These are phyloP conservation scores for Debaryomycetaceae sp. DNA, from an alignment of 1,139 yeast species.

Conservation along the genomic window DNA sequence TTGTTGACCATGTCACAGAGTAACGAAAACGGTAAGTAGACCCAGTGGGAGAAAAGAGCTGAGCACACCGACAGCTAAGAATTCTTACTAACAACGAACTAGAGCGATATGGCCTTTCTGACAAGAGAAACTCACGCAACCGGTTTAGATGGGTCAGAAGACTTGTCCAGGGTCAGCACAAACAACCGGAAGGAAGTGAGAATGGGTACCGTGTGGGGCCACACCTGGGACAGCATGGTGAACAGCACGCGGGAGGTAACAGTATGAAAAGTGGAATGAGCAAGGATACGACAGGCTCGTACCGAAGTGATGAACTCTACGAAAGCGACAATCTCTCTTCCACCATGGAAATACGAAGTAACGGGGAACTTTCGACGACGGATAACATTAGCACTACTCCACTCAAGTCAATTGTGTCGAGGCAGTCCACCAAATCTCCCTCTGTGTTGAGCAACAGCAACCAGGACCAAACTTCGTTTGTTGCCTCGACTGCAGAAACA, in stretches of 20 bases:
- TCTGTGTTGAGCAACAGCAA: constrained; percentile 41
- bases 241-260: neutral
- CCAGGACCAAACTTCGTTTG: constrained; percentile 34
- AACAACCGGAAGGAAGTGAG: constrained; percentile 11
- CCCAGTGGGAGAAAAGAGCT: neutral
- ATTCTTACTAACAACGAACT: constrained; percentile 1
- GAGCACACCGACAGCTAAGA: neutral
- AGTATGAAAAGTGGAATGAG: neutral
- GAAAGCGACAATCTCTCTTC: constrained; percentile 7
- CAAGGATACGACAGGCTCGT: constrained; percentile 1
- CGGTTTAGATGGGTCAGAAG: constrained; percentile 48
- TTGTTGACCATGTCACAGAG: neutral
- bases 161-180: constrained; percentile 43
- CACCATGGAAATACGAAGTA: constrained; percentile 6
- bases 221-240: neutral
- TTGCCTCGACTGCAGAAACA: constrained; percentile 52
- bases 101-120: constrained; percentile 9
- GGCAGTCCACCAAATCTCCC: constrained; percentile 46
- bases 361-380: constrained; percentile 16
- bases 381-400: constrained; percentile 50
- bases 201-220: neutral
- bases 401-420: constrained; percentile 46
- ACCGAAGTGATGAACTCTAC: constrained; percentile 5
- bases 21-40: neutral
- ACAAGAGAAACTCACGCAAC: constrained; percentile 26